Conservation (phyloP, 441 rosid genomes). For the Gossypium trilobum region DNA sequence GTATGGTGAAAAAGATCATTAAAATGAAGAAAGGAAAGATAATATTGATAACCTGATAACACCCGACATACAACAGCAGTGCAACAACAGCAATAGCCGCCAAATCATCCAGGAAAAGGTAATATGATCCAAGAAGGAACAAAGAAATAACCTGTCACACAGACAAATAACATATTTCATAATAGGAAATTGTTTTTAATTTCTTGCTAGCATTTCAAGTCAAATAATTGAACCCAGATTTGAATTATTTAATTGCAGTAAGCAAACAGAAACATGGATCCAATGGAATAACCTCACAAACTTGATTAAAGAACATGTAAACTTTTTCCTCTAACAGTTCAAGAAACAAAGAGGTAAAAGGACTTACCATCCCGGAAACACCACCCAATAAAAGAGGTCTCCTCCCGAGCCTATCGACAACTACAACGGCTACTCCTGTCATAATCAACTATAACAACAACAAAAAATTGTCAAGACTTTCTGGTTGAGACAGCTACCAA, state of each 20-base stretch:
- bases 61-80: constrained; percentile 79
- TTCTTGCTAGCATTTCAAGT: not conserved
- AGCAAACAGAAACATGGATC: not conserved
- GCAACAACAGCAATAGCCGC: constrained; percentile 68
- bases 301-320: not conserved
- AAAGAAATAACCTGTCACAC: constrained; percentile 57
- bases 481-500: not conserved
- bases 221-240: constrained; percentile 9
- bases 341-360: constrained; percentile 13
- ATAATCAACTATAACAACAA: constrained; percentile 55
- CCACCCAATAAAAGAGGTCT: constrained; percentile 88
- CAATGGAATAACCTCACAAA: not conserved
- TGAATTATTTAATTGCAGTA: not conserved
- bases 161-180: constrained; percentile 14
- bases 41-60: constrained; percentile 68
- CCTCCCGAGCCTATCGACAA: constrained; percentile 86
- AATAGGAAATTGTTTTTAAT: not conserved
- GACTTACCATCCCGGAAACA: constrained; percentile 80
- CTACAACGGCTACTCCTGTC: constrained; percentile 84
- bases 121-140: constrained; percentile 88
- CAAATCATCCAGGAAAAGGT: constrained; percentile 53
- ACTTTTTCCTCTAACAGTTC: constrained; percentile 9
- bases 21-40: constrained; percentile 13
- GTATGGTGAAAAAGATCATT: not conserved
- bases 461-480: not conserved